These are phyloP conservation scores for Candida pseudoviswanathii DNA, from an alignment of 1,139 yeast genomes.

Conservation along the genomic window DNA sequence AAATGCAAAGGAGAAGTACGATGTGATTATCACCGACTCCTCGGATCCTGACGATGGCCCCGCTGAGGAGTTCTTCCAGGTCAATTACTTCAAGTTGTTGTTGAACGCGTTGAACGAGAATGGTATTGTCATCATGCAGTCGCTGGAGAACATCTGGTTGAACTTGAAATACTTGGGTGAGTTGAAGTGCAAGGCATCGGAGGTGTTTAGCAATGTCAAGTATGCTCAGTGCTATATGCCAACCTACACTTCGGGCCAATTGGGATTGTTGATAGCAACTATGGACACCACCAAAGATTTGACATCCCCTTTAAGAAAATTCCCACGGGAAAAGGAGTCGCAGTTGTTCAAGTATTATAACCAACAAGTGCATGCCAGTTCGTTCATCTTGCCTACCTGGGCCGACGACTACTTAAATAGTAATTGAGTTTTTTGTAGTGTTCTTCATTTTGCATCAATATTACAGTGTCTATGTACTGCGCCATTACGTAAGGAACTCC, in stretches of 20 bases:
- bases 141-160: constrained; percentile 91
- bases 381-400: constrained; percentile 89
- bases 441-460: background rate
- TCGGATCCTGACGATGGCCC: constrained; percentile 99
- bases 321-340: constrained; percentile 48
- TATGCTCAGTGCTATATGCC: constrained; percentile 92
- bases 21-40: constrained; percentile 91
- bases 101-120: constrained; percentile 65
- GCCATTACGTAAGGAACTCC: background rate
- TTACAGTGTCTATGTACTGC: background rate
- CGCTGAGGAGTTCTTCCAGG: constrained; percentile 89
- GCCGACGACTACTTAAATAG: constrained; percentile 45
- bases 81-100: constrained; percentile 75
- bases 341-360: constrained; percentile 72
- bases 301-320: constrained; percentile 53
- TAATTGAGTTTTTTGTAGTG: background rate
- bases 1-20: constrained; percentile 51
- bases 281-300: constrained; percentile 57
- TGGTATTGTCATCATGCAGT: constrained; percentile 90
- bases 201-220: constrained; percentile 78
- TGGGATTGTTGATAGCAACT: constrained; percentile 83
- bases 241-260: constrained; percentile 93
- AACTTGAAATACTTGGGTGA: constrained; percentile 66
- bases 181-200: constrained; percentile 59
- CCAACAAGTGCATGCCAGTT: constrained; percentile 67